Percentiles rank a stretch among this genome's conserved stretches.
These are phyloP conservation scores for Aspergillus sojae DNA, from an alignment of 2,329 filamentous ascomycete species.

Conservation along the genomic window DNA sequence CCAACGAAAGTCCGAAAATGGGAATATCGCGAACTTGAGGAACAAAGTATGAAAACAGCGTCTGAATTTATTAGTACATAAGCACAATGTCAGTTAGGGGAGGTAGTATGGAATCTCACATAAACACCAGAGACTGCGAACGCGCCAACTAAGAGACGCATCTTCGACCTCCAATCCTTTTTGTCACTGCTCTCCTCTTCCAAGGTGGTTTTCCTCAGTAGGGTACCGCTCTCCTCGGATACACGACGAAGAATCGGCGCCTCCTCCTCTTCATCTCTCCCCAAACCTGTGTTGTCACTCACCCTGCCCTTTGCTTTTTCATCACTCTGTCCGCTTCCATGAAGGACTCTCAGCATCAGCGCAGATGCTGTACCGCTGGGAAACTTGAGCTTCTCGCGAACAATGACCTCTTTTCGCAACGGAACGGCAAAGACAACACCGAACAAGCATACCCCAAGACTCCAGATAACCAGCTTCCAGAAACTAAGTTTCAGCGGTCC, in stretches of 20 bases:
- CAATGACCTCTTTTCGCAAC: slow-evolving; percentile 85
- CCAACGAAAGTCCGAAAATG: slow-evolving; percentile 75
- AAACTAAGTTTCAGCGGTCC: slow-evolving; percentile 73
- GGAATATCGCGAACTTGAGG: slow-evolving; percentile 84
- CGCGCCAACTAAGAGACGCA: slow-evolving; percentile 60
- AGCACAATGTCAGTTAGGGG: background rate
- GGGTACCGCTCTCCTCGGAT: slow-evolving; percentile 45
- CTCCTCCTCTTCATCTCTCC: slow-evolving; percentile 30
- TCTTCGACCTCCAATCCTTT: slow-evolving; percentile 64
- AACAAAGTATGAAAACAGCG: slow-evolving; percentile 85
- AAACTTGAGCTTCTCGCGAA: slow-evolving; percentile 88
- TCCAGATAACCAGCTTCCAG: slow-evolving; percentile 84
- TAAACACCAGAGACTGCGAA: slow-evolving; percentile 62
- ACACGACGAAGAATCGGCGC: slow-evolving; percentile 38
- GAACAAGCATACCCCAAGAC: slow-evolving; percentile 90
- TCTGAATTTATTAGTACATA: slow-evolving; percentile 54
- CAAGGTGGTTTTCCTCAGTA: slow-evolving; percentile 51
- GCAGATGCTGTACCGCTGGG: slow-evolving; percentile 95
- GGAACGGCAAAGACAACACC: slow-evolving; percentile 96
- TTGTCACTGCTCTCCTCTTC: slow-evolving; percentile 39
- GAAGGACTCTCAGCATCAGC: slow-evolving; percentile 85
- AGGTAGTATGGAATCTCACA: slow-evolving; percentile 36
- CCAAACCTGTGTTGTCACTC: slow-evolving; percentile 16
- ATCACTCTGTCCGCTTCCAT: slow-evolving; percentile 61
- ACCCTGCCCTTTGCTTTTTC: slow-evolving; percentile 35